Evolutionary conservation across 306 rosid species (phyloP).

Genomic region (Rosa multiflora): DNA sequence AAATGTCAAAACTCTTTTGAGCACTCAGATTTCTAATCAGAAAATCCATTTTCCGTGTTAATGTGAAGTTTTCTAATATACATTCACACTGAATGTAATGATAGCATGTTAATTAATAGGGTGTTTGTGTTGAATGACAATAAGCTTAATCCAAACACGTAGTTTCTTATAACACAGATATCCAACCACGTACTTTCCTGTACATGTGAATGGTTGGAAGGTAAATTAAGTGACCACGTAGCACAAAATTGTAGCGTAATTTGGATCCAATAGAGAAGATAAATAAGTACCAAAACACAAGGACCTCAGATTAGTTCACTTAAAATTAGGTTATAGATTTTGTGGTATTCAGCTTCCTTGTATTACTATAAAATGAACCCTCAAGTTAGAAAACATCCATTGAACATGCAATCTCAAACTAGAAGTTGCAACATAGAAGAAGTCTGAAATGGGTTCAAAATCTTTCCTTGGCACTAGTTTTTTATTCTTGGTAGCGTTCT

Average conservation of each 20-base stretch:
- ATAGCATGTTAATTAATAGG: background rate
- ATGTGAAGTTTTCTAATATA: background rate
- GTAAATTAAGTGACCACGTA: constrained; percentile 9
- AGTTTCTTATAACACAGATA: background rate
- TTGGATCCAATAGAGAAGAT: background rate
- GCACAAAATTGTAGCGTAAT: background rate
- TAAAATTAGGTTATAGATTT: constrained; percentile 29
- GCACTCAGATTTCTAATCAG: background rate
- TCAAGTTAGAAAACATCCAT: background rate
- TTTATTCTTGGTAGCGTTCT: constrained; percentile 16
- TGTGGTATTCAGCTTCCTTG: constrained; percentile 12
- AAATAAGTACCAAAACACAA: background rate
- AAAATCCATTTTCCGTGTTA: background rate
- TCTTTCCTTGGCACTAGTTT: background rate
- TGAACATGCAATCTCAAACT: background rate
- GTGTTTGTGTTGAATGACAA: background rate
- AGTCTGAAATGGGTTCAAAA: constrained; percentile 24
- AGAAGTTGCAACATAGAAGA: background rate
- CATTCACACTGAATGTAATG: background rate
- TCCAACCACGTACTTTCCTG: constrained; percentile 11
- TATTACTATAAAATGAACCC: background rate
- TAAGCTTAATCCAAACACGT: constrained; percentile 13
- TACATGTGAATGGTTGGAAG: constrained; percentile 22
- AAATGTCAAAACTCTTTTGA: background rate
- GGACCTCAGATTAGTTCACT: constrained; percentile 19